phyloP scores from a whole-genome alignment of 805 yeast species.

The Candida adriatica region DNA sequence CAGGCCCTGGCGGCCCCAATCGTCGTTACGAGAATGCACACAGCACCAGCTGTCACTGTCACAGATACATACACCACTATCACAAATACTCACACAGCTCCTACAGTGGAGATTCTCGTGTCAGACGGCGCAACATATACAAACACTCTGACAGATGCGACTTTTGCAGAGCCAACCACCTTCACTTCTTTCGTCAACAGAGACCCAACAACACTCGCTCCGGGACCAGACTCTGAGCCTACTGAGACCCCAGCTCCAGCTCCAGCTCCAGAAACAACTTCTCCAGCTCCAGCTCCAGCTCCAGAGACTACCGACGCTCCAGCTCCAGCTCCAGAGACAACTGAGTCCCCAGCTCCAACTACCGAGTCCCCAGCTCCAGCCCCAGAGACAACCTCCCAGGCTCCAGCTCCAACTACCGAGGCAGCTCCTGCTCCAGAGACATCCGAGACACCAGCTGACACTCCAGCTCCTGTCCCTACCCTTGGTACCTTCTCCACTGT shows the following conservation, averaged over 20 bases:
- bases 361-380: constrained; percentile 10
- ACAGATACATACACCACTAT: constrained; percentile 35
- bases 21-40: constrained; percentile 45
- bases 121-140: constrained; percentile 32
- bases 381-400: constrained; percentile 9
- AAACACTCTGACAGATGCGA: constrained; percentile 31
- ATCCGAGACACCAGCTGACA: constrained; percentile 1
- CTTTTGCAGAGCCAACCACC: constrained; percentile 30
- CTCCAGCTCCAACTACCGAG: constrained; percentile 10
- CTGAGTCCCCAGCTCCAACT: constrained; percentile 5
- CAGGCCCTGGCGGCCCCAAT: constrained; percentile 30
- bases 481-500: background rate
- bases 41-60: constrained; percentile 47
- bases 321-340: constrained; percentile 8
- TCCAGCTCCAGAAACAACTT: constrained; percentile 8
- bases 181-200: constrained; percentile 24
- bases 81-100: constrained; percentile 32
- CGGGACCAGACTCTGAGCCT: constrained; percentile 1
- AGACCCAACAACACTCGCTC: constrained; percentile 16
- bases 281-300: constrained; percentile 15
- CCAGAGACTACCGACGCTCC: constrained; percentile 10
- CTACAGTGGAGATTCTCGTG: constrained; percentile 33
- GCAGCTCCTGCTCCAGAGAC: constrained; percentile 9
- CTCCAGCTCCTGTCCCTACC: constrained; percentile 9
- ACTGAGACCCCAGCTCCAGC: constrained; percentile 2